Evolutionary conservation across 306 rosid species (phyloP).

Genomic region (Casuarina equisetifolia): DNA sequence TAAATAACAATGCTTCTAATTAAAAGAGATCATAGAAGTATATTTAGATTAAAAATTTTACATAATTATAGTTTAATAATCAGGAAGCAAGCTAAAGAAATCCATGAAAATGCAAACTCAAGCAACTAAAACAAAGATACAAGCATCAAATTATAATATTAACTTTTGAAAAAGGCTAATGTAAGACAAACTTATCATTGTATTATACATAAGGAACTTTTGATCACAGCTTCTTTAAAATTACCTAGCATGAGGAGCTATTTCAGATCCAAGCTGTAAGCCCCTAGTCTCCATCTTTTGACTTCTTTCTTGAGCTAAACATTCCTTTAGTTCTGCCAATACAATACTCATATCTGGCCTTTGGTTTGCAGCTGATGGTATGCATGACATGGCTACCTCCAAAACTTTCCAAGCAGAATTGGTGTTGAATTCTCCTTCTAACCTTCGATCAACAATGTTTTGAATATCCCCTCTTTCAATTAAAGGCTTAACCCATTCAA

Average conservation of each 20-base stretch:
- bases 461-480: slow-evolving; percentile 20
- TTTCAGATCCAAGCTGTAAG: background rate
- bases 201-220: background rate
- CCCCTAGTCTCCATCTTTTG: background rate
- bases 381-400: slow-evolving; percentile 11
- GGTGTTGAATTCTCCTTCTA: too few relatives aligned
- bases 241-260: background rate
- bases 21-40: too few relatives aligned
- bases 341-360: slow-evolving; percentile 38
- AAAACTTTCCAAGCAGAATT: too few relatives aligned
- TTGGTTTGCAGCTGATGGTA: background rate
- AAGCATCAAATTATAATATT: too few relatives aligned
- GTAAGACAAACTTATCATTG: too few relatives aligned
- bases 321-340: slow-evolving; percentile 3
- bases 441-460: slow-evolving; percentile 21
- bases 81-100: too few relatives aligned
- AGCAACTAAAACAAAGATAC: too few relatives aligned
- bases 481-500: background rate
- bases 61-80: too few relatives aligned
- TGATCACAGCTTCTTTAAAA: background rate
- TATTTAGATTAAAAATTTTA: too few relatives aligned
- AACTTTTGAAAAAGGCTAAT: too few relatives aligned
- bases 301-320: background rate
- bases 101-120: too few relatives aligned
- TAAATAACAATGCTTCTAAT: too few relatives aligned